Percentiles rank a stretch among this genome's conserved stretches.
Conservation (phyloP, 495 filamentous ascomycete species). For the Trichoderma parareesei region DNA sequence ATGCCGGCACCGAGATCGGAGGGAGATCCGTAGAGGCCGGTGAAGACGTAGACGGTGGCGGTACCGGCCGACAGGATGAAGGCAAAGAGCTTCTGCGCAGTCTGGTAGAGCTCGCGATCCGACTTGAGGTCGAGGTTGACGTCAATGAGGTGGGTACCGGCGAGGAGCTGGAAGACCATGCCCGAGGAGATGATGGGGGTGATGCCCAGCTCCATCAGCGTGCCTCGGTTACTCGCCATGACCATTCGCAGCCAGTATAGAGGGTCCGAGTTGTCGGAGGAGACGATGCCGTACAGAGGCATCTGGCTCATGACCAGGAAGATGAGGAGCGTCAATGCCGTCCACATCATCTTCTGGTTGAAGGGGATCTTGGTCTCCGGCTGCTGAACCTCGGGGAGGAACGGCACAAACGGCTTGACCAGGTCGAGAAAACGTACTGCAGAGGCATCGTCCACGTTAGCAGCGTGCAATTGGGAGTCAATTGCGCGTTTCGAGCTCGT, state of each 20-base stretch:
- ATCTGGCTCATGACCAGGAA: slow-evolving; percentile 99
- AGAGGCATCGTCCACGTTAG: slow-evolving; percentile 23
- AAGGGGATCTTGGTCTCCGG: slow-evolving; percentile 96
- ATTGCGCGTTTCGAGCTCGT: slow-evolving; percentile 24
- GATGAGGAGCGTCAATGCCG: slow-evolving; percentile 89
- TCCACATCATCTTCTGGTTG: slow-evolving; percentile 99
- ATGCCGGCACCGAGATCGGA: slow-evolving; percentile 95
- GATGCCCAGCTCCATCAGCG: slow-evolving; percentile 98
- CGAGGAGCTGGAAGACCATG: slow-evolving; percentile 99
- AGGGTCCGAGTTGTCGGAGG: slow-evolving; percentile 93
- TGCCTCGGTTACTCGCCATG: slow-evolving; percentile 97
- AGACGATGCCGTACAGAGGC: slow-evolving; percentile 93
- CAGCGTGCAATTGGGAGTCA: slow-evolving; percentile 18
- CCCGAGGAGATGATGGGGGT: slow-evolving; percentile 98
- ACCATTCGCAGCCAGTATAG: slow-evolving; percentile 99
- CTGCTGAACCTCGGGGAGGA: slow-evolving; percentile 96
- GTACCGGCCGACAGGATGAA: slow-evolving; percentile 97
- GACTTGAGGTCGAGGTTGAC: slow-evolving; percentile 99
- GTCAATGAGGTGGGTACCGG: slow-evolving; percentile 98
- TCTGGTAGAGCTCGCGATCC: slow-evolving; percentile 99
- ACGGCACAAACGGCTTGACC: slow-evolving; percentile 97
- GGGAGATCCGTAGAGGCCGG: slow-evolving; percentile 93
- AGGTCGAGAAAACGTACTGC: slow-evolving; percentile 98
- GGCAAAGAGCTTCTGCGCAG: slow-evolving; percentile 98
- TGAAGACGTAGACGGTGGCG: slow-evolving; percentile 93